phyloP scores from a whole-genome alignment of 495 filamentous ascomycete species.

The Xylaria nigripes region DNA sequence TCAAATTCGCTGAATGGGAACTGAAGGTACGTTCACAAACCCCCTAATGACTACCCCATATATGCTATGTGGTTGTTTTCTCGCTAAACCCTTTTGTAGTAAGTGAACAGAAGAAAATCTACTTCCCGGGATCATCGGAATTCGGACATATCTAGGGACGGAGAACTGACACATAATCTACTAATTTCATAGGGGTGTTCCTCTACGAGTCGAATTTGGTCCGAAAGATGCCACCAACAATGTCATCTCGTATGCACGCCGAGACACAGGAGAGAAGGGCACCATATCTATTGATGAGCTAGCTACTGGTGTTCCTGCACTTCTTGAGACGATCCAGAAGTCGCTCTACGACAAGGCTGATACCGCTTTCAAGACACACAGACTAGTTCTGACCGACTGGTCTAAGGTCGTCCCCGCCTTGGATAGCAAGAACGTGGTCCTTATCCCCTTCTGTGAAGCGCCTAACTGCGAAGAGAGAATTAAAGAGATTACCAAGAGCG shows the following conservation, averaged over 20 bases:
- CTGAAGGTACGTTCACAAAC: conserved; percentile 42
- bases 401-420: conserved; percentile 79
- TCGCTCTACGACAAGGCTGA: conserved; percentile 82
- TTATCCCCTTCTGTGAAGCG: conserved; percentile 76
- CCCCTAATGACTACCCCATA: neutral
- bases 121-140: neutral
- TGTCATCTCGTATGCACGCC: conserved; percentile 74
- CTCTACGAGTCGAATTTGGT: conserved; percentile 87
- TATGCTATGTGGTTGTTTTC: neutral
- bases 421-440: conserved; percentile 80
- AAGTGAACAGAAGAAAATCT: neutral
- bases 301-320: conserved; percentile 57
- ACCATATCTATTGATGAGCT: conserved; percentile 67
- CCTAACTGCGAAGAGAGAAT: conserved; percentile 86
- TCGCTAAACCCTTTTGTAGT: neutral
- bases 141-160: neutral
- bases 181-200: conserved; percentile 50
- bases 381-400: conserved; percentile 75
- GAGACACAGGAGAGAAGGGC: conserved; percentile 77
- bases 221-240: conserved; percentile 82
- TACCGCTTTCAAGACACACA: conserved; percentile 64
- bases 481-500: conserved; percentile 77
- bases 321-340: conserved; percentile 81
- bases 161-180: neutral
- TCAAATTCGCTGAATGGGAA: conserved; percentile 98